phyloP scores from a whole-genome alignment of 192 early-diverging fungal genomes.

The Entomortierella lignicola region DNA sequence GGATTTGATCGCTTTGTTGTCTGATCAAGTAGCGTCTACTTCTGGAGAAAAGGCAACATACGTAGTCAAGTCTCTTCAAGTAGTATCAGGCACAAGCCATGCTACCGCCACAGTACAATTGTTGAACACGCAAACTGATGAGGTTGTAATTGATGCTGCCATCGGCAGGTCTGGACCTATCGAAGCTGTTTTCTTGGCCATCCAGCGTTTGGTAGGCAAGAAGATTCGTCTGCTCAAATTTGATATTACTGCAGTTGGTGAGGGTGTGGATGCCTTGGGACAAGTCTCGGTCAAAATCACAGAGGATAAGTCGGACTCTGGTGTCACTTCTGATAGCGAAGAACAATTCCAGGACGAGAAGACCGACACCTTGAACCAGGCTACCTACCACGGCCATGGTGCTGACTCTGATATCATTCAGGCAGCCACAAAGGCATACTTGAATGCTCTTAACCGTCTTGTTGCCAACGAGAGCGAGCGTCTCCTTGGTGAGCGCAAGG shows the following conservation, averaged over 20 bases:
- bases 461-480: constrained; percentile 51
- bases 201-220: constrained; percentile 85
- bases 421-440: constrained; percentile 89
- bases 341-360: constrained; percentile 65
- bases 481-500: constrained; percentile 39
- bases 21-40: constrained; percentile 70
- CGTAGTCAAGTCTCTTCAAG: constrained; percentile 78
- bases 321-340: constrained; percentile 52
- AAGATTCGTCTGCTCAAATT: constrained; percentile 84
- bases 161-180: constrained; percentile 86
- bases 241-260: constrained; percentile 88
- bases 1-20: constrained; percentile 88
- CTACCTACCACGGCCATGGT: constrained; percentile 80
- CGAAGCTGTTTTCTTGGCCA: constrained; percentile 88
- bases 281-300: constrained; percentile 83
- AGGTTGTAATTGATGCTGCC: constrained; percentile 77
- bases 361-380: constrained; percentile 46
- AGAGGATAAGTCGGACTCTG: constrained; percentile 29
- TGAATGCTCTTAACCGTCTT: constrained; percentile 87
- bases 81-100: constrained; percentile 81
- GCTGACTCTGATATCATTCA: constrained; percentile 89
- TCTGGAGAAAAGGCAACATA: constrained; percentile 62
- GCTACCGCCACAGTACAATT: constrained; percentile 87
- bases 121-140: constrained; percentile 62
- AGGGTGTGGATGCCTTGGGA: constrained; percentile 89